Evolutionary conservation across 2,329 filamentous ascomycete genomes (phyloP), one percentile per base, ranked within the genome.

Genomic region (Exophiala alcalophila): DNA sequence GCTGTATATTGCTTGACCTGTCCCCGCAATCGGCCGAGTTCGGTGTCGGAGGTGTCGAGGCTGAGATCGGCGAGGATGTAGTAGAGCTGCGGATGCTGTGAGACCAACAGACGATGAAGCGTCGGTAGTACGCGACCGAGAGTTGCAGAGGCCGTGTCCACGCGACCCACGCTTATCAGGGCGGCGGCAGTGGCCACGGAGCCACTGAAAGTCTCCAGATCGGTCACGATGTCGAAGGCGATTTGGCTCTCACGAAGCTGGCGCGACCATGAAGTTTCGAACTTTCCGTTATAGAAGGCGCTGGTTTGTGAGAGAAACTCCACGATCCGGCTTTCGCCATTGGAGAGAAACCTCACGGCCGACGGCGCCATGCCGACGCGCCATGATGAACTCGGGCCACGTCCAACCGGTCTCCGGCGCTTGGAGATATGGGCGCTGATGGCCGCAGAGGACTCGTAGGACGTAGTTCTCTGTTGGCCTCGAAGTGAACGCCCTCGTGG

Each of bases 341-440:
- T 25, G 19, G 44, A 42, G 24, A 47, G 23, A 15, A 30, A 21
- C 24, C 35, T 24, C 8, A 26, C 28, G 11, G 31, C 25, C 16
- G 40, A 25, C 5, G 28, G 32, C 14, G 38, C 21, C 33, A 38
- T 38, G 25, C 32, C 32, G 23, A 42, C 16, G 7, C 44, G 44
- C 44, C 44, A 47, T 14, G 44, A 42, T 36, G 32, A 26, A 16
- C 34, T 21, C 7, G 44, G 42, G 18, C 14, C 19, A 15, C 15
- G 8, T 3, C 16, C 19, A 14, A 19, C 20, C 8, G 38, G 24
- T 31, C 26, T 34, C 3, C 33, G 34, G 10, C 33, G 28, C 18
- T 47, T 47, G 20, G 38, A 42, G 24, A 47, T 30, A 15, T 42
- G 42, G 14, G 44, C 44, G 25, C 30, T 38, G n/a, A 47, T 19